Conservation (phyloP, 805 yeast species). For the Candida incommunis region DNA sequence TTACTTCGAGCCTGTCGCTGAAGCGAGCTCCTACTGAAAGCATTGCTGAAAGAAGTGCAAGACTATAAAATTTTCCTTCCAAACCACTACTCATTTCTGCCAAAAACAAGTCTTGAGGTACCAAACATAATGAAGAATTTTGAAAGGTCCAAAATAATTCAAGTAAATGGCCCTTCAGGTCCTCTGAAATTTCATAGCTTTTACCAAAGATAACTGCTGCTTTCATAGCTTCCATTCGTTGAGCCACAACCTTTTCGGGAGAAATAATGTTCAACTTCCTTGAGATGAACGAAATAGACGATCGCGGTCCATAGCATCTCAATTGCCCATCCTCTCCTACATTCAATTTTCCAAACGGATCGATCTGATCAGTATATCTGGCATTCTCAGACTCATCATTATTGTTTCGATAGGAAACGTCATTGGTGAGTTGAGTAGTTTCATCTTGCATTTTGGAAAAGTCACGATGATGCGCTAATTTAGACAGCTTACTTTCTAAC, state of each 20-base stretch:
- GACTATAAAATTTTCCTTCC: conserved; percentile 5
- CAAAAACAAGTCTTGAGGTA: conserved; percentile 5
- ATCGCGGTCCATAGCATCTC: conserved; percentile 7
- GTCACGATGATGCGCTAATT: no score
- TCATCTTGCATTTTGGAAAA: background rate
- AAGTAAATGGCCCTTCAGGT: conserved; percentile 5
- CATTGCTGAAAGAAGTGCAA: conserved; percentile 9
- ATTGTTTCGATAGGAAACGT: background rate
- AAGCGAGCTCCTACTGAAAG: conserved; percentile 10
- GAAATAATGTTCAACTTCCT: conserved; percentile 1
- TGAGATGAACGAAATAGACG: conserved; percentile 4
- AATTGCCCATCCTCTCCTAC: conserved; percentile 8
- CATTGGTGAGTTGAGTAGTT: background rate
- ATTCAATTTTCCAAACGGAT: conserved; percentile 4
- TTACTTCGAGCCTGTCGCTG: conserved; percentile 2
- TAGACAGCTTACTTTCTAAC: conserved; percentile 6
- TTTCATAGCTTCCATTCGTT: conserved; percentile 2
- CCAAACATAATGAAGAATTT: conserved; percentile 7
- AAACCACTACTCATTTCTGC: conserved; percentile 3
- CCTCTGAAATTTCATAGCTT: conserved; percentile 4
- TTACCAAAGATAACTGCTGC: conserved; percentile 2
- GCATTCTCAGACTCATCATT: background rate
- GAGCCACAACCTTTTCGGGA: background rate
- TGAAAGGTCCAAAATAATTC: conserved; percentile 8
- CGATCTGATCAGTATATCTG: conserved; percentile 3